These are phyloP conservation scores for Penicillium nordicum DNA, from an alignment of 2,329 filamentous ascomycete genomes.

Conservation along the genomic window DNA sequence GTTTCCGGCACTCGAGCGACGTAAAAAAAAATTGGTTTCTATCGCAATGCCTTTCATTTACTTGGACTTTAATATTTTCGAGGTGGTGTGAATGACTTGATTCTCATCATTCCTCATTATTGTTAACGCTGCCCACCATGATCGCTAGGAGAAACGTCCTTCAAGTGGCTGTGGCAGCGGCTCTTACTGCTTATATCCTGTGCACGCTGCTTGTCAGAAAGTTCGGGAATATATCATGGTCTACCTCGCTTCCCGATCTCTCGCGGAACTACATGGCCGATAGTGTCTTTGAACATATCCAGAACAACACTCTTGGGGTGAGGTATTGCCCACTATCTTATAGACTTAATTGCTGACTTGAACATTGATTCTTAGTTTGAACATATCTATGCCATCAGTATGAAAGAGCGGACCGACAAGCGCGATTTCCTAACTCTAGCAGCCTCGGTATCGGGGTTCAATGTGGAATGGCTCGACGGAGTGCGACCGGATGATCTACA, in stretches of 20 bases:
- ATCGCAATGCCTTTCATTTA: background rate
- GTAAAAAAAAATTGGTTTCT: background rate
- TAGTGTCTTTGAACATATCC: constrained; percentile 18
- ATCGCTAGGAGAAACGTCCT: background rate
- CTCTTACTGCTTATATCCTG: background rate
- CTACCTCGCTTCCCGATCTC: background rate
- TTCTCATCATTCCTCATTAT: background rate
- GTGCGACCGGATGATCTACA: constrained; percentile 40
- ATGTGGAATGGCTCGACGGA: constrained; percentile 46
- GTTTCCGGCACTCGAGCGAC: background rate
- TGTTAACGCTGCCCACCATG: background rate
- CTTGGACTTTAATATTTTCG: background rate
- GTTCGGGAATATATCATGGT: background rate
- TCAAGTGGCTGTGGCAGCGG: background rate
- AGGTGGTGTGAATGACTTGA: background rate
- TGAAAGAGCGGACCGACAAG: constrained; percentile 50
- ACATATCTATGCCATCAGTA: constrained; percentile 47
- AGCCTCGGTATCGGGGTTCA: constrained; percentile 42
- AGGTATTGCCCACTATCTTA: background rate
- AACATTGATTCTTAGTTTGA: constrained; percentile 33
- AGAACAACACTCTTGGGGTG: constrained; percentile 30
- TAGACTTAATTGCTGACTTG: background rate
- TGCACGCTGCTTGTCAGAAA: background rate
- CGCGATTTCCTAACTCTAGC: constrained; percentile 48
- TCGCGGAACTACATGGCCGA: background rate